Conservation (phyloP, 208 protist species). For the Trypanosoma rangeli region DNA sequence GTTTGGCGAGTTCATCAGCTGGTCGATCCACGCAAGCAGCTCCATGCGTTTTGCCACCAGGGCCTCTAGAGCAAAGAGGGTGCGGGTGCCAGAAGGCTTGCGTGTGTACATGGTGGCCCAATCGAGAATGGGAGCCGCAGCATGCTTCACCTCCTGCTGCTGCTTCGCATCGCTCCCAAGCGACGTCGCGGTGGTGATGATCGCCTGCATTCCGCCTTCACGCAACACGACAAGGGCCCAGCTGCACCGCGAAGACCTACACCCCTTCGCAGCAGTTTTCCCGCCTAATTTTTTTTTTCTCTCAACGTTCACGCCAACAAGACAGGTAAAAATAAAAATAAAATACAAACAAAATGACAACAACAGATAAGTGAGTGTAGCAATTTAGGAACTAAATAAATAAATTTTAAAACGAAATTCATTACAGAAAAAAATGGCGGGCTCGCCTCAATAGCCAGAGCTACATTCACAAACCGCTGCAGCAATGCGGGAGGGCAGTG, state of each 20-base stretch:
- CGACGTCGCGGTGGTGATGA: conserved; percentile 20
- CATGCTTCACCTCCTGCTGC: conserved; percentile 7
- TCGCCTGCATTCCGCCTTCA: conserved; percentile 31
- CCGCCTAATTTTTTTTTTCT: conserved; percentile 7
- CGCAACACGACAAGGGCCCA: not conserved
- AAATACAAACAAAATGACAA: conserved; percentile 16
- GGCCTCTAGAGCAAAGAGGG: conserved; percentile 81
- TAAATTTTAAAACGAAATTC: conserved; percentile 13
- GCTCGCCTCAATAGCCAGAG: not conserved
- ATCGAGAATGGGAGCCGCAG: conserved; percentile 26
- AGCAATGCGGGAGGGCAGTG: not conserved
- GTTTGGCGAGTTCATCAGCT: conserved; percentile 65
- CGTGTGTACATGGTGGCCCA: conserved; percentile 81
- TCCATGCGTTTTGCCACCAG: conserved; percentile 90
- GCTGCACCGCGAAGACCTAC: not conserved
- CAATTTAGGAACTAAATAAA: no score
- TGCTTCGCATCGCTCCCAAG: conserved; percentile 13
- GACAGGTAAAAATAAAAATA: conserved; percentile 13
- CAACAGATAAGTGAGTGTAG: conserved; percentile 7
- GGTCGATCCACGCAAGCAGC: conserved; percentile 85
- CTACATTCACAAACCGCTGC: not conserved
- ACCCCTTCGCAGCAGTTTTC: not conserved
- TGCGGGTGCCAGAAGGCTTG: conserved; percentile 56
- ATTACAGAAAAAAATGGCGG: not conserved
- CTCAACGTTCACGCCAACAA: not conserved